These are phyloP conservation scores for Phytophthora tentaculata DNA, from an alignment of 352 stramenopile genomes.

Conservation along the genomic window DNA sequence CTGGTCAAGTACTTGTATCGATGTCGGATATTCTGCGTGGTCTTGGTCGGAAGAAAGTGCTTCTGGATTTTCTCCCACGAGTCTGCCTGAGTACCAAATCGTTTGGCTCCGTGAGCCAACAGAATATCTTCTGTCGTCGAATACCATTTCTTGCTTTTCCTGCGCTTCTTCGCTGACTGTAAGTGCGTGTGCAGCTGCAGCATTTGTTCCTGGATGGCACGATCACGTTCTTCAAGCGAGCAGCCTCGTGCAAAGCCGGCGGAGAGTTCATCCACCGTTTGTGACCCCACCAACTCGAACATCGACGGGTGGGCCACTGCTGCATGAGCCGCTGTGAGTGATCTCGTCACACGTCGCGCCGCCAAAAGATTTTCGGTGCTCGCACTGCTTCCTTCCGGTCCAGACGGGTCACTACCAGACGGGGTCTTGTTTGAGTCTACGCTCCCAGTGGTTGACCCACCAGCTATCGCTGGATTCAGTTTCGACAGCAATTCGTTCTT, in stretches of 20 bases:
- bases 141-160: slow-evolving; percentile 60
- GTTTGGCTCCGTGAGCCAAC: slow-evolving; percentile 71
- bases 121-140: slow-evolving; percentile 66
- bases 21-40: slow-evolving; percentile 50
- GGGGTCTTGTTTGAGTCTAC: slow-evolving; percentile 2
- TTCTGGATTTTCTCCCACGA: slow-evolving; percentile 70
- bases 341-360: slow-evolving; percentile 73
- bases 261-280: slow-evolving; percentile 64
- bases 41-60: slow-evolving; percentile 72
- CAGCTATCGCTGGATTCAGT: slow-evolving; percentile 41
- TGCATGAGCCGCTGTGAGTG: slow-evolving; percentile 77
- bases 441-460: slow-evolving; percentile 10
- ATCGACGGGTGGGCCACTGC: slow-evolving; percentile 84
- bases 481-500: slow-evolving; percentile 76
- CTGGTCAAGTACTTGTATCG: slow-evolving; percentile 77
- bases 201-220: slow-evolving; percentile 62
- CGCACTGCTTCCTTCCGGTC: slow-evolving; percentile 1
- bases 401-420: slow-evolving; percentile 6
- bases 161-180: slow-evolving; percentile 46
- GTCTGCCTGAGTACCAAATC: slow-evolving; percentile 53
- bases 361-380: slow-evolving; percentile 39
- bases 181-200: slow-evolving; percentile 79
- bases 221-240: slow-evolving; percentile 57
- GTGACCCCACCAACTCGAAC: slow-evolving; percentile 83
- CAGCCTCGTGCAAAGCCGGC: slow-evolving; percentile 50